phyloP scores from a whole-genome alignment of 495 filamentous ascomycete genomes.

The Podospora pseudopauciseta region DNA sequence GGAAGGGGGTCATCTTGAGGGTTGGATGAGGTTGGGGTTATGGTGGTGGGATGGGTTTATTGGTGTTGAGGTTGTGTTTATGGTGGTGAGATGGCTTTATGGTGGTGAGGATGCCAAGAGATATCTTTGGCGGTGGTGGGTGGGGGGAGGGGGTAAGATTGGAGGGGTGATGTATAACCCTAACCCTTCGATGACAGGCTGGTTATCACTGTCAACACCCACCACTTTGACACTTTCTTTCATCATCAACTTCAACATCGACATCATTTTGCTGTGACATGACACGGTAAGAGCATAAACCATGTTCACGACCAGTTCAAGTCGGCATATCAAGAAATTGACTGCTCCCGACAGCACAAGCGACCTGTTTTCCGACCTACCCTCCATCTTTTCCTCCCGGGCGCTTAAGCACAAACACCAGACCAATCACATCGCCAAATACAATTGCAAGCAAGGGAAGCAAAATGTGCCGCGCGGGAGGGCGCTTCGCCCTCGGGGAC shows the following conservation, averaged over 20 bases:
- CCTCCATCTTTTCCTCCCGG: background rate
- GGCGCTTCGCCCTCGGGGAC: background rate
- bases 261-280: too few species aligned
- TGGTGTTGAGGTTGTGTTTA: background rate
- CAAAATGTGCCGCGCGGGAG: background rate
- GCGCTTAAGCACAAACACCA: background rate
- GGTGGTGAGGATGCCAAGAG: background rate
- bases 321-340: too few species aligned
- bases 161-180: background rate
- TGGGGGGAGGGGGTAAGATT: background rate
- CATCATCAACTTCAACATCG: too few species aligned
- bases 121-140: background rate
- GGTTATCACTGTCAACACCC: background rate
- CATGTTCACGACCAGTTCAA: too few species aligned
- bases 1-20: constrained; percentile 7
- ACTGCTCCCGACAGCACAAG: background rate
- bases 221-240: background rate
- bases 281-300: too few species aligned
- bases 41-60: background rate
- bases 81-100: background rate
- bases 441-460: background rate
- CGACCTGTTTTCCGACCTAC: background rate
- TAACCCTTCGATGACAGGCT: background rate
- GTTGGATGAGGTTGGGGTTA: background rate
- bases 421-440: background rate